Base-by-base conservation (phyloP, 2,329 filamentous ascomycete species). In the Alternaria angustiovoidea region DNA sequence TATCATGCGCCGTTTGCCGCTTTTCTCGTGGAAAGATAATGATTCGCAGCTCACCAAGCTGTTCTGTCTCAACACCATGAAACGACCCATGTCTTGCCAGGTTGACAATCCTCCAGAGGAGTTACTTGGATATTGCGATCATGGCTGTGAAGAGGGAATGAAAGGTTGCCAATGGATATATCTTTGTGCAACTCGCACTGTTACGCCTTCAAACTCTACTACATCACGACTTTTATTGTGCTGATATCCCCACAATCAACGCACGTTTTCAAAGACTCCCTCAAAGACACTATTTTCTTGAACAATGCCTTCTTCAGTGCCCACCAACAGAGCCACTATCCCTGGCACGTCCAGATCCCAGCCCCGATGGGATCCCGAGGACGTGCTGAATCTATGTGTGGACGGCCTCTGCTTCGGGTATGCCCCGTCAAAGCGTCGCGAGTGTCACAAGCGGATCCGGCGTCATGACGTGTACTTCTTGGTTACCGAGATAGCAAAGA, bases 381-480 rank as follows among this genome's bases (percentile, higher is more conserved):
- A 44, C 16, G 47, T 68, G 2, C 62, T 71, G 3, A 39, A 57
- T n/a, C 46, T 71, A 6, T 44, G 20, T 7, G n/a, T 24, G 3
- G 51, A 64, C 32, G 7, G 47, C 12, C 55, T 53, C 12, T 71
- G 67, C 48, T 22, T 64, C 1, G 66, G 64, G 16, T 57, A 36
- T 39, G 67, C 66, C 4, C 54, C 32, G 2, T 56, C 63, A 3
- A 57, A 34, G 22, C 24, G 52, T 8, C 64, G 64, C 11, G 61
- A 60, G 14, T 71, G 67, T 39, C 32, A 7, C 2, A 61, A 14
- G 2, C 11, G 7, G 1, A 60, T 71, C 32, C 38, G 48, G 1
- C 7, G 9, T 9, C 6, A 9, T 4, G 62, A 66, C 22, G 14
- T 51, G 11, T 2, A 11, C 5, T 51, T 2, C 1, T 32, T 67